Percentiles rank a stretch among this genome's conserved stretches.
Evolutionary conservation across 192 early-diverging fungal genomes (phyloP).

Genomic region (Paraglomus occultum): DNA sequence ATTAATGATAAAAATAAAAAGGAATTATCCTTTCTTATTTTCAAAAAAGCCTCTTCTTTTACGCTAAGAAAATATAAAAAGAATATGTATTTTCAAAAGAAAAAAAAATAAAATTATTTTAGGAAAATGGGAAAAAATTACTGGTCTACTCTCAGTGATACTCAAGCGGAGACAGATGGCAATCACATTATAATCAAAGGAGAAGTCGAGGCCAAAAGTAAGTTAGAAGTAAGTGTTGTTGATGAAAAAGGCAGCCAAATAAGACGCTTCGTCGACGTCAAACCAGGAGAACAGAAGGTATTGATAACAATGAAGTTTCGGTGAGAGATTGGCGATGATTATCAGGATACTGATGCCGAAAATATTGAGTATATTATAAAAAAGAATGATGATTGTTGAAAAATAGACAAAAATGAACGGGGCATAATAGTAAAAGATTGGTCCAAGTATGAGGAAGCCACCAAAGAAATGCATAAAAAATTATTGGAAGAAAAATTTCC

Average conservation of each 20-base stretch:
- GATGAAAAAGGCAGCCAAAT: not conserved
- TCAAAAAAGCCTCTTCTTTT: constrained; percentile 22
- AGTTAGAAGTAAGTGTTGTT: constrained; percentile 12
- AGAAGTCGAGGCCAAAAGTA: no score
- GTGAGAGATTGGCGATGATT: not conserved
- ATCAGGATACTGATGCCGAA: not conserved
- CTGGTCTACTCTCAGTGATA: constrained; percentile 8
- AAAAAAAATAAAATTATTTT: constrained; percentile 24
- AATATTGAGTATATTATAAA: constrained; percentile 12
- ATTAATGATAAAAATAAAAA: constrained; percentile 22
- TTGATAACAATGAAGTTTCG: constrained; percentile 17
- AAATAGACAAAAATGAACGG: not conserved
- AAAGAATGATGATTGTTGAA: constrained; percentile 10
- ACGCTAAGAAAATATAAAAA: constrained; percentile 24
- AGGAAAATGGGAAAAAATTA: constrained; percentile 5
- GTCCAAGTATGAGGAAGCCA: constrained; percentile 2
- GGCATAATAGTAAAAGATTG: not conserved
- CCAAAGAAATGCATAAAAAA: not conserved
- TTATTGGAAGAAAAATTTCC: not conserved
- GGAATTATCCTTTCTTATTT: not conserved
- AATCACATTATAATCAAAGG: constrained; percentile 10
- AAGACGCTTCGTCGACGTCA: not conserved
- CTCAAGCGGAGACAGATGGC: not conserved
- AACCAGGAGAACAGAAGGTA: not conserved
- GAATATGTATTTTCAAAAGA: constrained; percentile 25